These are phyloP conservation scores for Colletotrichum sp. DNA, from an alignment of 2,329 filamentous ascomycete species.

Conservation along the genomic window DNA sequence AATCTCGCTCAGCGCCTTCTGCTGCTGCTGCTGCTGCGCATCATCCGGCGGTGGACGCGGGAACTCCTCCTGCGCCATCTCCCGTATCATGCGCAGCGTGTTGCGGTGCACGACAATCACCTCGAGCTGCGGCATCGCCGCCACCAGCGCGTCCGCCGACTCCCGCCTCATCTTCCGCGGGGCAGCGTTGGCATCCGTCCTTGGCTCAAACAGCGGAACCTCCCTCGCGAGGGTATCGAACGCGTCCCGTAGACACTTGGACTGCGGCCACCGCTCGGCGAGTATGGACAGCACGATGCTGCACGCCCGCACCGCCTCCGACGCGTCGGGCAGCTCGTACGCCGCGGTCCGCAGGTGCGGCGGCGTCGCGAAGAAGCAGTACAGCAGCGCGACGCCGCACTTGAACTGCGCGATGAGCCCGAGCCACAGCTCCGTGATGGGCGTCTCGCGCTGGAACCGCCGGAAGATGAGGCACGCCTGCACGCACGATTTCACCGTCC, in stretches of 20 bases:
- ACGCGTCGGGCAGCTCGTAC: conserved; percentile 32
- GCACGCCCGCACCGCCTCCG: conserved; percentile 39
- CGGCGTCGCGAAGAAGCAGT: conserved; percentile 40
- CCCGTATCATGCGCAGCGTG: not conserved
- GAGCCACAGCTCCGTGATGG: conserved; percentile 31
- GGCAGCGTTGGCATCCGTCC: not conserved
- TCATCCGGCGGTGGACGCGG: not conserved
- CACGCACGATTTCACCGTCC: conserved; percentile 29
- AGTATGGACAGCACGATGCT: conserved; percentile 38
- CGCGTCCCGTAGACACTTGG: conserved; percentile 36
- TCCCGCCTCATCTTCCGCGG: not conserved
- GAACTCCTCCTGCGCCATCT: not conserved
- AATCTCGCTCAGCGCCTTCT: not conserved
- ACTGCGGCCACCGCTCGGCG: conserved; percentile 39
- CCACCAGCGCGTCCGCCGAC: not conserved
- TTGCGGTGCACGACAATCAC: not conserved
- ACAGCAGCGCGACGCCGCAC: conserved; percentile 38
- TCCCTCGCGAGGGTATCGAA: conserved; percentile 37
- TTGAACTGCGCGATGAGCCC: conserved; percentile 35
- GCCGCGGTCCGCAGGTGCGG: conserved; percentile 30
- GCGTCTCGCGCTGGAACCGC: conserved; percentile 30
- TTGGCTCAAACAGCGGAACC: conserved; percentile 1
- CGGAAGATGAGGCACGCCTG: conserved; percentile 33
- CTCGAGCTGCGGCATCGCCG: not conserved
- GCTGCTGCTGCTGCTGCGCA: no score